Evolutionary conservation across 1,284 basidiomycete genomes (phyloP).

Genomic region (Chondrostereum purpureum): DNA sequence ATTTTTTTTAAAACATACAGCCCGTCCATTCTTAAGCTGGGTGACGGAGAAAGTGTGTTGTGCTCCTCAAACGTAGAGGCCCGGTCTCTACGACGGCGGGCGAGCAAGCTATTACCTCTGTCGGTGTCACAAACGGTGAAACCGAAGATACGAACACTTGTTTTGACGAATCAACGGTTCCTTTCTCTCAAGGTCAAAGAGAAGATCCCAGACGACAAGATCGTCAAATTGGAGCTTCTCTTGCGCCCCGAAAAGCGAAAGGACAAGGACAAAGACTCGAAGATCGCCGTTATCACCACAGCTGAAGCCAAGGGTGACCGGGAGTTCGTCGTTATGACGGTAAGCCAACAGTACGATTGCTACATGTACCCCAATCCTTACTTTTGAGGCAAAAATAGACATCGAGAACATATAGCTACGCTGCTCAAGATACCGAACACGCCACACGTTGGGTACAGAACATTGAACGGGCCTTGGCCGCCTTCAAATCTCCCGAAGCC

Average conservation of each 20-base stretch:
- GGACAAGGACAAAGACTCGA: constrained; percentile 33
- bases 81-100: constrained; percentile 49
- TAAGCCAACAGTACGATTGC: constrained; percentile 22
- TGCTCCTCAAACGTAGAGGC: constrained; percentile 50
- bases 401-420: constrained; percentile 47
- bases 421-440: constrained; percentile 31
- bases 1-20: constrained; percentile 27
- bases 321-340: constrained; percentile 59
- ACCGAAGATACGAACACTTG: constrained; percentile 47
- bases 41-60: constrained; percentile 39
- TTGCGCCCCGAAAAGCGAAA: constrained; percentile 28
- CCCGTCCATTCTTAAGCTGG: constrained; percentile 31
- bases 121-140: constrained; percentile 43
- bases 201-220: constrained; percentile 25
- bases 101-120: constrained; percentile 52
- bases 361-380: constrained; percentile 7
- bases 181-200: constrained; percentile 49
- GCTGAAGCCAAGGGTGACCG: constrained; percentile 50
- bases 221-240: constrained; percentile 45
- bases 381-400: no score
- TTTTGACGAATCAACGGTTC: constrained; percentile 53
- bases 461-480: constrained; percentile 32
- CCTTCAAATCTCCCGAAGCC: neutral
- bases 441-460: constrained; percentile 47
- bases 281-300: constrained; percentile 34